phyloP scores from a whole-genome alignment of 306 rosid genomes.

The Cicer pinnatifidum region DNA sequence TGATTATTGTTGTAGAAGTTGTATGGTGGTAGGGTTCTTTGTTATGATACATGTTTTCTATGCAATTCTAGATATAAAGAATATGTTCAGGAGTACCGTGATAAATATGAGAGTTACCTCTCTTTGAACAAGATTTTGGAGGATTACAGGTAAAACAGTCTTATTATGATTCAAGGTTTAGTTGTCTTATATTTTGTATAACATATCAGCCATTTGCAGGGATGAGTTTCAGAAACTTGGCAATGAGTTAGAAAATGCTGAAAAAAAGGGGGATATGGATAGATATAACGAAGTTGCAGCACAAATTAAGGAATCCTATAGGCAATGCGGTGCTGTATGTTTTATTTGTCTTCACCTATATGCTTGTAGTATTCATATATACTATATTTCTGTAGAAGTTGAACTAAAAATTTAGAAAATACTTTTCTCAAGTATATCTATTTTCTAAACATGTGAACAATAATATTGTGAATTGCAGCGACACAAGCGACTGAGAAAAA shows the following conservation, averaged over 20 bases:
- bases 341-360: slow-evolving; percentile 19
- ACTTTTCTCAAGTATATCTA: slow-evolving; percentile 11
- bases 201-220: slow-evolving; percentile 55
- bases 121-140: slow-evolving; percentile 87
- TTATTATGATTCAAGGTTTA: slow-evolving; percentile 13
- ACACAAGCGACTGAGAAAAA: slow-evolving; percentile 82
- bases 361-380: slow-evolving; percentile 15
- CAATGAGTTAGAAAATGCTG: slow-evolving; percentile 62
- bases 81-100: slow-evolving; percentile 83
- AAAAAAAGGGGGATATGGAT: slow-evolving; percentile 66
- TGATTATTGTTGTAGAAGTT: slow-evolving; percentile 8
- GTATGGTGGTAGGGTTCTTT: slow-evolving; percentile 22
- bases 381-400: slow-evolving; percentile 1
- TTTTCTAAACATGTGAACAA: slow-evolving; percentile 27
- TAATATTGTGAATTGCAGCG: slow-evolving; percentile 65
- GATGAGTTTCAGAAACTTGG: slow-evolving; percentile 71
- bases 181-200: slow-evolving; percentile 35
- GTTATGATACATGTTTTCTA: slow-evolving; percentile 41
- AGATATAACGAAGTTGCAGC: slow-evolving; percentile 57
- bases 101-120: slow-evolving; percentile 80
- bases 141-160: slow-evolving; percentile 66
- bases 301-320: slow-evolving; percentile 79
- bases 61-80: slow-evolving; percentile 73
- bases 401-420: slow-evolving; percentile 26
- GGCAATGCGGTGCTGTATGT: slow-evolving; percentile 68